Evolutionary conservation across 2,329 filamentous ascomycete species (phyloP).

Genomic region (Aspergillus ochraceoroseus): DNA sequence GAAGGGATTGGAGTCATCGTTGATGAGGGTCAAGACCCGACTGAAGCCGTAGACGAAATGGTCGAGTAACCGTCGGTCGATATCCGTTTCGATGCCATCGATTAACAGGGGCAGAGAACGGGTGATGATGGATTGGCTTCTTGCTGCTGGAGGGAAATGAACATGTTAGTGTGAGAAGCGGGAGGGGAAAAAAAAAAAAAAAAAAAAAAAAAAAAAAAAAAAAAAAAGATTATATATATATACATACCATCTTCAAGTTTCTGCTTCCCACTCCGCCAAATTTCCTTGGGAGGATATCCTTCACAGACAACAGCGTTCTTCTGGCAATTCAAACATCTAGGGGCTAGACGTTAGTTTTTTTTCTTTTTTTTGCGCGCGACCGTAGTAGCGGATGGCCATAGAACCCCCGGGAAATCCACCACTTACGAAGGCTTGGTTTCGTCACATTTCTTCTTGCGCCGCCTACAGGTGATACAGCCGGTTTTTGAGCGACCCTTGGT

Average conservation of each 20-base stretch:
- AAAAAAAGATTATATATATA: not conserved
- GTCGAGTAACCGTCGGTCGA: constrained; percentile 75
- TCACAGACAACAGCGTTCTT: constrained; percentile 92
- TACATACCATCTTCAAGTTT: constrained; percentile 60
- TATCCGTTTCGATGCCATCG: constrained; percentile 71
- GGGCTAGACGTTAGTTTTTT: not conserved
- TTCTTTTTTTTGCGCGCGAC: constrained; percentile 10
- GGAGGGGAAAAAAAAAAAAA: not conserved
- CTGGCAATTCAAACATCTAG: constrained; percentile 66
- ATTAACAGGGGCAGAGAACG: constrained; percentile 59
- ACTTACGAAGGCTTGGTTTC: constrained; percentile 43
- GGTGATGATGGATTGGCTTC: constrained; percentile 31
- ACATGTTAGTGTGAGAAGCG: not conserved
- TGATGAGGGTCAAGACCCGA: constrained; percentile 74
- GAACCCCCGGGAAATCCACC: constrained; percentile 36
- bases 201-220: not conserved
- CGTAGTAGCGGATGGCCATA: constrained; percentile 7
- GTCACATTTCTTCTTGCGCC: constrained; percentile 58
- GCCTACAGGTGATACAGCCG: constrained; percentile 56
- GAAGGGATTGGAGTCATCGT: constrained; percentile 77
- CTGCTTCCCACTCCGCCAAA: constrained; percentile 83
- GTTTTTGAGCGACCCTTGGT: constrained; percentile 65
- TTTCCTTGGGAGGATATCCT: constrained; percentile 78
- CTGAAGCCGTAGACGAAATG: constrained; percentile 78
- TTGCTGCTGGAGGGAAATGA: constrained; percentile 25